phyloP scores from a whole-genome alignment of 768 basidiomycete genomes.

The Lanmaoa pseudosensibilis region DNA sequence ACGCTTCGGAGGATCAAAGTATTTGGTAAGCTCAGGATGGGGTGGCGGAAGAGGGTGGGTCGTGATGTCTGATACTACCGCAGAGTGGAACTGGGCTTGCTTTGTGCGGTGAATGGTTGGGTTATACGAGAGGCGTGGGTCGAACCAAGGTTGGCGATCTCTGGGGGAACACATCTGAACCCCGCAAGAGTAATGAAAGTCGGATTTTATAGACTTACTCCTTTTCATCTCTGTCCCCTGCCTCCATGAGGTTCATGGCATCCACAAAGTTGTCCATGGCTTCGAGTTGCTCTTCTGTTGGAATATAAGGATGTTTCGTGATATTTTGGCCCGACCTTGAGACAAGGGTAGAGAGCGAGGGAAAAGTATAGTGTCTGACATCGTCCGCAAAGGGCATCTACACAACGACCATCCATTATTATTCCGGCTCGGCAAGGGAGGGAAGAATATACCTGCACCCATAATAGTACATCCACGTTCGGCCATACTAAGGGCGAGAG shows the following conservation, averaged over 20 bases:
- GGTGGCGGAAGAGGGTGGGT: constrained; percentile 79
- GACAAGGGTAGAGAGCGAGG: constrained; percentile 70
- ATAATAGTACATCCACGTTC: constrained; percentile 77
- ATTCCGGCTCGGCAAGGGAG: background rate
- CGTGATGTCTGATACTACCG: constrained; percentile 71
- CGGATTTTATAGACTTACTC: constrained; percentile 47
- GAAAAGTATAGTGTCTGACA: constrained; percentile 82
- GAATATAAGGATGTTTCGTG: constrained; percentile 77
- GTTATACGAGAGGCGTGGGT: constrained; percentile 75
- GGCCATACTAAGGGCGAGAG: constrained; percentile 62
- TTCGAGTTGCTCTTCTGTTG: constrained; percentile 71
- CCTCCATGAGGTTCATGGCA: constrained; percentile 81
- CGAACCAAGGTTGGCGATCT: constrained; percentile 70
- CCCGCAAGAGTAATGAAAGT: background rate
- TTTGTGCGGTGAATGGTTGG: constrained; percentile 89
- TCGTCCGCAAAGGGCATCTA: constrained; percentile 98
- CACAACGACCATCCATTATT: background rate
- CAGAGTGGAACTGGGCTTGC: constrained; percentile 90
- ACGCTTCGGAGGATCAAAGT: constrained; percentile 73
- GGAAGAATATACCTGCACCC: constrained; percentile 64
- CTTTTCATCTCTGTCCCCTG: constrained; percentile 72
- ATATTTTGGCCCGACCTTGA: constrained; percentile 75
- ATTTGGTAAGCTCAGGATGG: constrained; percentile 82
- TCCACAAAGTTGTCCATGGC: constrained; percentile 90
- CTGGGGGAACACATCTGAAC: constrained; percentile 39